These are phyloP conservation scores for Linnemannia schmuckeri DNA, from an alignment of 192 early-diverging fungal genomes.

Conservation along the genomic window DNA sequence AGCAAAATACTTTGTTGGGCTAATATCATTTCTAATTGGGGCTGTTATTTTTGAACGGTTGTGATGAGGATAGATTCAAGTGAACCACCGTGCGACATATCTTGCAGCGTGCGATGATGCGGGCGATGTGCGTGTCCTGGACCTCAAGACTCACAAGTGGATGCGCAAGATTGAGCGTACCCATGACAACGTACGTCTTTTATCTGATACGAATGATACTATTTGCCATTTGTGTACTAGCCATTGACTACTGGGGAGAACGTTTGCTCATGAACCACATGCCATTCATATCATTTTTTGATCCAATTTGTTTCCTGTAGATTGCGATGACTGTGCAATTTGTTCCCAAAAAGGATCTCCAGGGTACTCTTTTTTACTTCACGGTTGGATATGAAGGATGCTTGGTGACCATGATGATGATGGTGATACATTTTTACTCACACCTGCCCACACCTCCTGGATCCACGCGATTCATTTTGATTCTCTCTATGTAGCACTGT, in stretches of 20 bases:
- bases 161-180: conserved; percentile 56
- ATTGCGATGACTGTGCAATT: conserved; percentile 67
- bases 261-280: neutral
- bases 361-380: conserved; percentile 42
- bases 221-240: conserved; percentile 9
- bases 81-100: conserved; percentile 61
- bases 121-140: conserved; percentile 62
- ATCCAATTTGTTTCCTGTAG: conserved; percentile 23
- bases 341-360: conserved; percentile 59
- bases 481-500: conserved; percentile 51
- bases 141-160: conserved; percentile 60
- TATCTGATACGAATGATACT: conserved; percentile 9
- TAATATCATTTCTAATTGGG: conserved; percentile 4
- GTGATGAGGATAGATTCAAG: conserved; percentile 57
- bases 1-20: neutral
- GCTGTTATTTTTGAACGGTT: neutral
- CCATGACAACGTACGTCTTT: conserved; percentile 60
- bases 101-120: conserved; percentile 63
- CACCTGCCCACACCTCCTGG: neutral
- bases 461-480: neutral
- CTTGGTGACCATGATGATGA: neutral
- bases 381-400: neutral
- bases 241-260: neutral
- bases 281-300: neutral
- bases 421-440: neutral